Evolutionary conservation across 306 rosid species (phyloP).

Genomic region (Sicyos baderoa): DNA sequence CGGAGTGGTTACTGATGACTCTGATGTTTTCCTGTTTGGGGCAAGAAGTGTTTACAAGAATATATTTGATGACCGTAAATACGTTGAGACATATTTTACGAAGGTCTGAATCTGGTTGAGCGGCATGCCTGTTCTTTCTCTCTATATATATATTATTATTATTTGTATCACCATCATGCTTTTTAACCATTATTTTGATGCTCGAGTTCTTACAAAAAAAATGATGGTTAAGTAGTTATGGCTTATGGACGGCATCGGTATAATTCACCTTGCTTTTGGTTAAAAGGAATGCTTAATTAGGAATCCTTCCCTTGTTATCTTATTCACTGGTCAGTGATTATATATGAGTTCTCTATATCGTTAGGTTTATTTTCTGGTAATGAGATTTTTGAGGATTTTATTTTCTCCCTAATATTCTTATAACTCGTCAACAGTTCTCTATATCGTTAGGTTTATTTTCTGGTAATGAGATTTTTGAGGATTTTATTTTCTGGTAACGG

Average conservation of each 20-base stretch:
- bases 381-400: background rate
- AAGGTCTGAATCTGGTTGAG: slow-evolving; percentile 44
- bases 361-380: too few species aligned
- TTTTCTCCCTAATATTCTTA: background rate
- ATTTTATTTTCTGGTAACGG: background rate
- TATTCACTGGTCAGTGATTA: background rate
- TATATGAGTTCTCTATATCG: too few species aligned
- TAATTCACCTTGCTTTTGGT: background rate
- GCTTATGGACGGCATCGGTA: background rate
- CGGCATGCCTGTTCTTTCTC: slow-evolving; percentile 14
- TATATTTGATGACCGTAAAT: slow-evolving; percentile 93
- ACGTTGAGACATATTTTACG: slow-evolving; percentile 91
- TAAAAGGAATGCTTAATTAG: background rate
- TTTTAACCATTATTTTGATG: background rate
- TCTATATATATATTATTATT: background rate
- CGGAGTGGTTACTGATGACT: slow-evolving; percentile 97
- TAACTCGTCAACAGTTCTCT: background rate
- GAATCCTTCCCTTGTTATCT: background rate
- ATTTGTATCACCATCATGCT: background rate
- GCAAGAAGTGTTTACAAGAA: slow-evolving; percentile 88
- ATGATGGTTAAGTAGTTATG: too few species aligned
- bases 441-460: too few species aligned
- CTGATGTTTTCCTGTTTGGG: slow-evolving; percentile 86
- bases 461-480: background rate
- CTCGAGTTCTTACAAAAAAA: background rate